Conservation (phyloP, 2,329 filamentous ascomycete species). For the Lanzia echinophila region DNA sequence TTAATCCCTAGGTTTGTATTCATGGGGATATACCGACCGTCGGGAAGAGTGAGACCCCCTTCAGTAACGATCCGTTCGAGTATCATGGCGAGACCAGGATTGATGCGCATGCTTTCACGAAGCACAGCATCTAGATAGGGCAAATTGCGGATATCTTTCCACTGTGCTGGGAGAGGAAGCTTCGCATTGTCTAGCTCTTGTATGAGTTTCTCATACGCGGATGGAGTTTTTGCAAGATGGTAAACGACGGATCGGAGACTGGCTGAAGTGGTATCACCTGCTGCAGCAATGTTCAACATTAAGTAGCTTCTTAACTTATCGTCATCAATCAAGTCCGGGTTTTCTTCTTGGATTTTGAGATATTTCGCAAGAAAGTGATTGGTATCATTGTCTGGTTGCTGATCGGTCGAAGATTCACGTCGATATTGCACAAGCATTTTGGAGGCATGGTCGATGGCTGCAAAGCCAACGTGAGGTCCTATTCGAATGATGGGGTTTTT, state of each 20-base stretch:
- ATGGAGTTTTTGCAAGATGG: not conserved
- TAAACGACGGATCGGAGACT: not conserved
- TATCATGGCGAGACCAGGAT: not conserved
- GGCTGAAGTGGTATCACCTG: not conserved
- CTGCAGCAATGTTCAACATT: not conserved
- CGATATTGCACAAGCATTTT: not conserved
- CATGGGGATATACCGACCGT: slow-evolving; percentile 38
- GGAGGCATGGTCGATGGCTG: not conserved
- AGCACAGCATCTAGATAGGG: not conserved
- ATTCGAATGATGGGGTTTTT: not conserved
- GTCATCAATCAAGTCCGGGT: not conserved
- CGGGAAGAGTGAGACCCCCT: slow-evolving; percentile 6
- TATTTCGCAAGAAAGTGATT: not conserved
- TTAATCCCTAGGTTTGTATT: slow-evolving; percentile 44
- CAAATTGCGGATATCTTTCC: not conserved
- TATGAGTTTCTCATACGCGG: not conserved
- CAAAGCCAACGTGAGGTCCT: not conserved
- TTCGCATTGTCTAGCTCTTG: not conserved
- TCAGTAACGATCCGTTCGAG: not conserved
- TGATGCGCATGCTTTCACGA: not conserved
- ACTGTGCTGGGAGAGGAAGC: not conserved
- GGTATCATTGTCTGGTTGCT: not conserved
- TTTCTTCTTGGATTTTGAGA: not conserved
- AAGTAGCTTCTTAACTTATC: not conserved
- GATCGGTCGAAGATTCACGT: not conserved